These are phyloP conservation scores for Annulohypoxylon moriforme DNA, from an alignment of 495 filamentous ascomycete genomes.

Conservation along the genomic window DNA sequence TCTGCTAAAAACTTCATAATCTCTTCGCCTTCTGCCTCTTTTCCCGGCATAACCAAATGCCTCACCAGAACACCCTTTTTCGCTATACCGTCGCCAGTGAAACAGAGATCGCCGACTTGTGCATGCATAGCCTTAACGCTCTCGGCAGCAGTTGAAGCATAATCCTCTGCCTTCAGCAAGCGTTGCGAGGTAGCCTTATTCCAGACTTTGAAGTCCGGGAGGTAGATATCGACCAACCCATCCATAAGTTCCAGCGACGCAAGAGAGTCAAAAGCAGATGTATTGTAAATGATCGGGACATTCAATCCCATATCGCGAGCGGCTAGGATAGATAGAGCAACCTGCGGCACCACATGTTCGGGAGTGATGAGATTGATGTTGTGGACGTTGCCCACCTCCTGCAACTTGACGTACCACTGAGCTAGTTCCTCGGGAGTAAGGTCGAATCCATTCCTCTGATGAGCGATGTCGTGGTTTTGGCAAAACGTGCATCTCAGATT, in stretches of 20 bases:
- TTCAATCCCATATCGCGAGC: constrained; percentile 72
- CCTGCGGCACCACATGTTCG: constrained; percentile 81
- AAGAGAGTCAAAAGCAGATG: constrained; percentile 77
- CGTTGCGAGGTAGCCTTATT: constrained; percentile 68
- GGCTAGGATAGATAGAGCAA: constrained; percentile 74
- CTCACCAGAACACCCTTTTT: constrained; percentile 76
- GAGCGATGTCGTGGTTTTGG: constrained; percentile 84
- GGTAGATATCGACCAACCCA: constrained; percentile 81
- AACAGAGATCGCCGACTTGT: constrained; percentile 81
- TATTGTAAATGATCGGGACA: constrained; percentile 82
- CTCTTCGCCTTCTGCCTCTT: constrained; percentile 71
- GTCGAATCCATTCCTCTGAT: constrained; percentile 77
- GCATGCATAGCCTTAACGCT: constrained; percentile 79
- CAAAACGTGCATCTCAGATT: constrained; percentile 84
- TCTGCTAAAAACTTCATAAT: constrained; percentile 77
- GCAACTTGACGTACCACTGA: constrained; percentile 81
- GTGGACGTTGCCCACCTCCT: constrained; percentile 75
- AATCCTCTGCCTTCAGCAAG: constrained; percentile 78
- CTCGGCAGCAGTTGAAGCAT: constrained; percentile 72
- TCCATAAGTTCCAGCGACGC: constrained; percentile 74
- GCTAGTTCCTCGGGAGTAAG: constrained; percentile 80
- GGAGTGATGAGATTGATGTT: constrained; percentile 83
- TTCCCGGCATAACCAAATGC: constrained; percentile 83
- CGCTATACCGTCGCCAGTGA: constrained; percentile 79
- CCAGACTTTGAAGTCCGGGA: constrained; percentile 86